Evolutionary conservation across 2,329 filamentous ascomycete species (phyloP).

Genomic region (Teratosphaeria epicoccoides): DNA sequence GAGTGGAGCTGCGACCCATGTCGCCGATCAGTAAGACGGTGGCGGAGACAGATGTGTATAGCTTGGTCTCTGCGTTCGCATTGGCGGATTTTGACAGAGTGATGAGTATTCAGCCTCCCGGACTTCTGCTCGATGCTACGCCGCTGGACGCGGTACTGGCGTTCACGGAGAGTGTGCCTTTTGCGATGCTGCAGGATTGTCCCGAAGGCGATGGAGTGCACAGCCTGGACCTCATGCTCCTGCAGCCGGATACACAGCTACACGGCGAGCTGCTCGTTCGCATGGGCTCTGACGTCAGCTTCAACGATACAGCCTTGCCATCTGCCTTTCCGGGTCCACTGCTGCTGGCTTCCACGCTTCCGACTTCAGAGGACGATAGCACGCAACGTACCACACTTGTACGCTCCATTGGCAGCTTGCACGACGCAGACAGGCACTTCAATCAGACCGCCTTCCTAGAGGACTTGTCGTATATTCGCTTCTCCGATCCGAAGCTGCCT

Average conservation of each 20-base stretch:
- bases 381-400: slow-evolving; percentile 16
- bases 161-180: slow-evolving; percentile 19
- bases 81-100: slow-evolving; percentile 36
- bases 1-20: slow-evolving; percentile 35
- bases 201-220: slow-evolving; percentile 19
- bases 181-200: slow-evolving; percentile 22
- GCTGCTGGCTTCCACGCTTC: slow-evolving; percentile 14
- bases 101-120: slow-evolving; percentile 35
- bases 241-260: slow-evolving; percentile 10
- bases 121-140: slow-evolving; percentile 36
- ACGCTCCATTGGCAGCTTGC: slow-evolving; percentile 22
- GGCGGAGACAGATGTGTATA: slow-evolving; percentile 28
- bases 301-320: not conserved
- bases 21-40: slow-evolving; percentile 28
- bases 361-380: not conserved
- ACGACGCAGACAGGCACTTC: slow-evolving; percentile 26
- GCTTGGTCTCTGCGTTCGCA: slow-evolving; percentile 35
- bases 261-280: slow-evolving; percentile 18
- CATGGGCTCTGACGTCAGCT: not conserved
- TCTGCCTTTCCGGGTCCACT: slow-evolving; percentile 16
- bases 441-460: slow-evolving; percentile 35
- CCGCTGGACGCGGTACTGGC: slow-evolving; percentile 32
- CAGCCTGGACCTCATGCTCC: slow-evolving; percentile 25
- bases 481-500: slow-evolving; percentile 38
- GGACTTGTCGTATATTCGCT: slow-evolving; percentile 36